Percentiles rank a stretch among this genome's conserved stretches.
phyloP scores from a whole-genome alignment of 2,329 filamentous ascomycete species.

The Fusarium tricinctum region DNA sequence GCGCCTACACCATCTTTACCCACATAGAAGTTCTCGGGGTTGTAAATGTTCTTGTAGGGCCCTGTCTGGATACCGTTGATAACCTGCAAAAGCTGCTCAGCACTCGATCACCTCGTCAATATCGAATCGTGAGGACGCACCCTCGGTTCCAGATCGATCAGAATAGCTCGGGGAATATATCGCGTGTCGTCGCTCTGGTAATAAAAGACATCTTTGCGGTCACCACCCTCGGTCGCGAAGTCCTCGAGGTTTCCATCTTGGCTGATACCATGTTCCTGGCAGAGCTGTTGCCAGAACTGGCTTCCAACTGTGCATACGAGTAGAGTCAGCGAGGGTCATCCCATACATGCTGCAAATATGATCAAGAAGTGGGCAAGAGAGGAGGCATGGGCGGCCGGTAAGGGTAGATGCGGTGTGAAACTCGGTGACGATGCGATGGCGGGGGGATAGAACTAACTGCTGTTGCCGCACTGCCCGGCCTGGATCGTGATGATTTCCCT shows the following conservation, averaged over 20 bases:
- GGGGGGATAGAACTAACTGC: conserved; percentile 75
- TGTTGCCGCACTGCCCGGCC: conserved; percentile 99
- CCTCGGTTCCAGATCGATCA: conserved; percentile 94
- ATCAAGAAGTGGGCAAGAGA: neutral
- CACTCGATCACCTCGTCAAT: neutral
- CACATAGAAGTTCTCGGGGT: conserved; percentile 98
- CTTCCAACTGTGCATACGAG: conserved; percentile 77
- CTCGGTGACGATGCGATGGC: conserved; percentile 10
- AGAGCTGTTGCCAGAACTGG: conserved; percentile 99
- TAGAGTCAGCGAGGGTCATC: conserved; percentile 54
- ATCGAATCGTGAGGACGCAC: conserved; percentile 59
- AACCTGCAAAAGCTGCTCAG: conserved; percentile 64
- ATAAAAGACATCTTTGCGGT: conserved; percentile 99
- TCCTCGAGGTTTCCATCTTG: conserved; percentile 97
- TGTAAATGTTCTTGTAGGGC: conserved; percentile 98
- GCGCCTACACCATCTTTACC: conserved; percentile 94
- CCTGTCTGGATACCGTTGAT: conserved; percentile 94
- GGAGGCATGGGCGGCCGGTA: neutral
- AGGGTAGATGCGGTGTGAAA: conserved; percentile 13
- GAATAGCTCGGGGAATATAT: conserved; percentile 95
- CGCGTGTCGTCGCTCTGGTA: conserved; percentile 99
- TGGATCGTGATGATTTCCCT: conserved; percentile 99
- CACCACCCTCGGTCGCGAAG: conserved; percentile 96
- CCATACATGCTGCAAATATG: neutral
- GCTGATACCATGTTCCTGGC: conserved; percentile 97